Evolutionary conservation across 257 asterid genomes (phyloP), one percentile per base, ranked within the genome.

Genomic region (Nicotiana otophora): DNA sequence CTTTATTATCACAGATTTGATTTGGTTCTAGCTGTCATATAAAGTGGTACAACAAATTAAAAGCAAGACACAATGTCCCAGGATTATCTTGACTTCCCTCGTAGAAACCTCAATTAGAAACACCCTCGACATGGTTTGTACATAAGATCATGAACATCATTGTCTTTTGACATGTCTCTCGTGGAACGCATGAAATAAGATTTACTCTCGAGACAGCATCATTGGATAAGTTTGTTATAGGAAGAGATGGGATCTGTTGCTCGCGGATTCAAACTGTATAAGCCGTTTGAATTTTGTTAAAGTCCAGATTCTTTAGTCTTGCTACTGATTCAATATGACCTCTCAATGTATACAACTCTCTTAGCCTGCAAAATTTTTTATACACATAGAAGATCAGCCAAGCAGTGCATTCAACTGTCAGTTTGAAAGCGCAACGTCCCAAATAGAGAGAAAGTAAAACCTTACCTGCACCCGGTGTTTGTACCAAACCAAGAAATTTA

Each of bases 311-410:
- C 78, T 84, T 82, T 4, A 84, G 83, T 82, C 81, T 84, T 58
- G 79, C 68, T 42, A 78, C 81, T 42, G 89, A 84, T 82, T 86
- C 89, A 53, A 84, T 30, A 65, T 84, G 87, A 26, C 87, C 87
- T 20, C 70, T 81, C 69, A 84, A 46, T 39, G 82, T 31, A 62
- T 86, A 80, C 85, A 77, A 28, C 66, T 86, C 87, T 62, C 85
- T 85, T 15, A 69, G 84, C 80, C 87, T 84, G 78, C 68, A 55
- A 42, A 51, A 34, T 0, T 36, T 10, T 39, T 39, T 61, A 14
- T 4, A 11, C 17, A 39, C 6, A 42, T 16, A 74, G 55, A 68
- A 19, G 34, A 36, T 58, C 11, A 58, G 64, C 7, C 64, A 58
- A 58, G 11, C 64, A 58, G 28, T 7, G 28, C 28, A 58, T 19